phyloP scores from a whole-genome alignment of 179 eudicot species.

The Spinacia oleracea region DNA sequence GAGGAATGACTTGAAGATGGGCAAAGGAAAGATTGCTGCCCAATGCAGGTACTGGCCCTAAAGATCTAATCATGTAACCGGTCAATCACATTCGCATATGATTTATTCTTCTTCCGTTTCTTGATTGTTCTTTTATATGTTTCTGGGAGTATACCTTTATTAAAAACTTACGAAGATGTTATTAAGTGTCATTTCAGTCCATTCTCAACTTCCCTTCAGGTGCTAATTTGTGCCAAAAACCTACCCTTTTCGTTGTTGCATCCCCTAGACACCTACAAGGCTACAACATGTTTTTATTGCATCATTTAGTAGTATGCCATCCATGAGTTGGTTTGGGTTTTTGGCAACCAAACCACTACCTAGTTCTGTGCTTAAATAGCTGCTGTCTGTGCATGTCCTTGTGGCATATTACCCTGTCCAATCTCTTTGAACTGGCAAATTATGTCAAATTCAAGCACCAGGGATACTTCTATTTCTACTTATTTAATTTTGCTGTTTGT shows the following conservation, averaged over 20 bases:
- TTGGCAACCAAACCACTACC: neutral
- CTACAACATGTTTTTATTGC: neutral
- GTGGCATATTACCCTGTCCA: neutral
- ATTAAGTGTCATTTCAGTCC: neutral
- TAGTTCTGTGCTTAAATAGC: neutral
- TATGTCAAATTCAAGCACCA: neutral
- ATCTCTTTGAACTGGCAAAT: neutral
- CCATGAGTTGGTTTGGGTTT: too few relatives aligned
- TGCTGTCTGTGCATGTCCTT: neutral
- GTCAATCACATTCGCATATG: neutral
- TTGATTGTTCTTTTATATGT: neutral
- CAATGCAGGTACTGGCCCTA: constrained; percentile 76
- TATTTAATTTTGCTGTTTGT: neutral
- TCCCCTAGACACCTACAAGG: too few relatives aligned
- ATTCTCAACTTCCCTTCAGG: too few relatives aligned
- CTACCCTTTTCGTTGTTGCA: neutral
- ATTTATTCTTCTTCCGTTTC: neutral
- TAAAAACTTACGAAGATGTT: neutral
- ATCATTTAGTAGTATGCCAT: neutral
- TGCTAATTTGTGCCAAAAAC: neutral
- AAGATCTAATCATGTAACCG: neutral
- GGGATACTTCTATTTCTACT: neutral
- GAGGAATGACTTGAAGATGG: constrained; percentile 98
- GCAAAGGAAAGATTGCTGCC: constrained; percentile 98
- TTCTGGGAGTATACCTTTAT: neutral